phyloP scores from a whole-genome alignment of 805 yeast species.

The Zygosaccharomyces lentus region DNA sequence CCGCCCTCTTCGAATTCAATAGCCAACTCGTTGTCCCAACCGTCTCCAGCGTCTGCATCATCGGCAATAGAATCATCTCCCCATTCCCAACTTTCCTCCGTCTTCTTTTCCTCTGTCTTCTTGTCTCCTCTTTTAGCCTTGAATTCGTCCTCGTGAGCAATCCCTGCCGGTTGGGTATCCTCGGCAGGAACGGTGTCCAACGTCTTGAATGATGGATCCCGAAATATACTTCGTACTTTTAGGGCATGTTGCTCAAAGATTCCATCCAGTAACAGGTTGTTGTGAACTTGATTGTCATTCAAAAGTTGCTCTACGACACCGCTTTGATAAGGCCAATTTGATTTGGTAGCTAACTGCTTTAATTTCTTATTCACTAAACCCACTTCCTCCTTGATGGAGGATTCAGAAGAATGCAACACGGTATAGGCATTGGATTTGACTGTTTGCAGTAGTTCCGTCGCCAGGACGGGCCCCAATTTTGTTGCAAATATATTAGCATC shows the following conservation, averaged over 20 bases:
- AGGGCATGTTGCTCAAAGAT: constrained; percentile 18
- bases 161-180: neutral
- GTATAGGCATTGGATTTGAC: constrained; percentile 22
- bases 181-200: neutral
- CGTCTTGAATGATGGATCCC: constrained; percentile 10
- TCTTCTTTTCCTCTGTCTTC: neutral
- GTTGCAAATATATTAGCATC: constrained; percentile 5
- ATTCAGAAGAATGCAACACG: constrained; percentile 16
- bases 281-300: constrained; percentile 21
- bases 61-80: constrained; percentile 18
- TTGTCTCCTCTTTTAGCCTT: neutral
- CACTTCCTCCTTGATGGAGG: constrained; percentile 10
- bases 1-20: constrained; percentile 1
- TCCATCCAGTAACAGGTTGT: constrained; percentile 26
- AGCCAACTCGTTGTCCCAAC: constrained; percentile 10
- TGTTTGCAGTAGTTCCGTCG: constrained; percentile 24
- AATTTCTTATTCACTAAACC: constrained; percentile 13
- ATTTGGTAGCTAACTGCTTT: constrained; percentile 9
- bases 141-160: neutral
- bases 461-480: constrained; percentile 19
- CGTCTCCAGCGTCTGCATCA: constrained; percentile 9
- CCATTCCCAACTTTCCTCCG: constrained; percentile 26
- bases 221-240: constrained; percentile 18
- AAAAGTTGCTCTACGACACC: constrained; percentile 20
- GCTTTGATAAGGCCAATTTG: constrained; percentile 18